A percentile compares a stretch with the other conserved stretches of the same genome.
Conservation (phyloP, 805 yeast species). For the Zygoascus biomembranicola region DNA sequence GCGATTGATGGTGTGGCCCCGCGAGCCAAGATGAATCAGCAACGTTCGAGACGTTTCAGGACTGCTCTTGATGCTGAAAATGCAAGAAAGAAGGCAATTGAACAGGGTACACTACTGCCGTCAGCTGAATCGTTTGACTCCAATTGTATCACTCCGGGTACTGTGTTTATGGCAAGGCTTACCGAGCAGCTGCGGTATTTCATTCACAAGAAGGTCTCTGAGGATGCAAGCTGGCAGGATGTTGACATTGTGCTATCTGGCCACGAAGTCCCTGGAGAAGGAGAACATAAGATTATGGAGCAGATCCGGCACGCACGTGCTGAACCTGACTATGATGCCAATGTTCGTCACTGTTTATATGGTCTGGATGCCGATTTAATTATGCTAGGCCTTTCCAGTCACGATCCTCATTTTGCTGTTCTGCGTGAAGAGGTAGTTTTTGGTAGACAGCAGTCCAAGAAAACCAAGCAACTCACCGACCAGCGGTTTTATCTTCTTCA, state of each 20-base stretch:
- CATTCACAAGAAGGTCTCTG: constrained; percentile 77
- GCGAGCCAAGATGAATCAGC: constrained; percentile 97
- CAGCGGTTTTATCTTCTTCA: constrained; percentile 81
- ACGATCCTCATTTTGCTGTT: constrained; percentile 92
- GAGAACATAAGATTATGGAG: constrained; percentile 96
- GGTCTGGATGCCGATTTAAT: constrained; percentile 96
- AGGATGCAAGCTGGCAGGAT: constrained; percentile 80
- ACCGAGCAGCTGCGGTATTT: constrained; percentile 77
- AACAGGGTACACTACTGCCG: constrained; percentile 66
- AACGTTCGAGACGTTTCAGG: constrained; percentile 90
- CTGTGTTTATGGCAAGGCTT: constrained; percentile 89
- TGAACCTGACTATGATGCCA: constrained; percentile 64
- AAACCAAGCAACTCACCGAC: constrained; percentile 46
- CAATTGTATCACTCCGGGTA: constrained; percentile 92
- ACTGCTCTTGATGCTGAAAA: constrained; percentile 90
- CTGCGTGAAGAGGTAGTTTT: constrained; percentile 93
- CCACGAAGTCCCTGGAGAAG: constrained; percentile 97
- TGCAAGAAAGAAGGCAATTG: constrained; percentile 62
- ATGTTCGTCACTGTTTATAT: constrained; percentile 86
- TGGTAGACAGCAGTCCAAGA: constrained; percentile 40
- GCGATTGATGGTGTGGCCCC: constrained; percentile 99
- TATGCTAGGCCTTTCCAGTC: constrained; percentile 84
- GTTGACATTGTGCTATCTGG: constrained; percentile 76
- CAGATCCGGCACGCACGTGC: constrained; percentile 73
- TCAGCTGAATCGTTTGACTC: constrained; percentile 84